Percentiles rank a stretch among this genome's conserved stretches.
phyloP scores from a whole-genome alignment of 495 filamentous ascomycete species.

The Penicillium steckii region DNA sequence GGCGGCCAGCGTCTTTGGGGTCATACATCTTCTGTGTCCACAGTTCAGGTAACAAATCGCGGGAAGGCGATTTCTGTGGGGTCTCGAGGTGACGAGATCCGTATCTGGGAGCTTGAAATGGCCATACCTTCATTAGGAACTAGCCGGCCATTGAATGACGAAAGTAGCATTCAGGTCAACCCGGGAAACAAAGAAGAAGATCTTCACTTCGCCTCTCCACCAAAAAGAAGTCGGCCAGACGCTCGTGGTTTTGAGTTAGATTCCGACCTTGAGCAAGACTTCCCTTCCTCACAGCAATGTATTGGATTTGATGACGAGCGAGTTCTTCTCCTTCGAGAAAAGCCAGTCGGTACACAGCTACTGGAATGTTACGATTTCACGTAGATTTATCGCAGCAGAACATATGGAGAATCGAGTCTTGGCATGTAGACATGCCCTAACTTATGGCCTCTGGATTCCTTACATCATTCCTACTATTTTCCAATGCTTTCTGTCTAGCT shows the following conservation, averaged over 20 bases:
- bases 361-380: constrained; percentile 93
- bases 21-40: constrained; percentile 87
- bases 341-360: constrained; percentile 61
- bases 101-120: constrained; percentile 92
- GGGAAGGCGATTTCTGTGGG: constrained; percentile 92
- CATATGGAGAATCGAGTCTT: neutral
- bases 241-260: neutral
- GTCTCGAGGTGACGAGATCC: constrained; percentile 75
- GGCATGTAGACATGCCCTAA: neutral
- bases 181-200: constrained; percentile 28
- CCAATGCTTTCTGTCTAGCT: too few species aligned
- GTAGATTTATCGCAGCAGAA: constrained; percentile 30
- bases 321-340: constrained; percentile 81
- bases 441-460: too few species aligned
- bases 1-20: constrained; percentile 82
- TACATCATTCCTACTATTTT: too few species aligned
- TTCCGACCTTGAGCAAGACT: neutral
- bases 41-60: constrained; percentile 79
- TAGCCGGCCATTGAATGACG: constrained; percentile 35
- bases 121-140: constrained; percentile 50
- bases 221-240: neutral
- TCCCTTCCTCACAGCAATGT: constrained; percentile 53
- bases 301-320: constrained; percentile 93
- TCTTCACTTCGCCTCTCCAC: neutral
- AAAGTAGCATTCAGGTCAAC: constrained; percentile 56